Percentiles rank a stretch among this genome's conserved stretches.
phyloP scores from a whole-genome alignment of 768 basidiomycete species.

The Neoboletus brunneissimus region DNA sequence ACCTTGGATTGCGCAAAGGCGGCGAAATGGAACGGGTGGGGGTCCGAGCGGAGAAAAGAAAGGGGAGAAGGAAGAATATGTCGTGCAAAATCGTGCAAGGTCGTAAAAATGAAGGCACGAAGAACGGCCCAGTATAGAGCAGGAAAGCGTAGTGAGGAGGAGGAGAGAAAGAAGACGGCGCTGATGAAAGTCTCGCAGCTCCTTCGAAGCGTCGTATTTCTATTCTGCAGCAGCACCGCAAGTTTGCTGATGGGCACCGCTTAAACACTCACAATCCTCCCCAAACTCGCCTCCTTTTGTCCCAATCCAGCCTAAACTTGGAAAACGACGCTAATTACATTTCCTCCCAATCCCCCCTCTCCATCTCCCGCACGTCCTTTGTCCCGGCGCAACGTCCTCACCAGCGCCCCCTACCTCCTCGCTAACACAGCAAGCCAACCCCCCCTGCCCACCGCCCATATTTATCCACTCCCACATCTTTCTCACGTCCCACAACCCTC shows the following conservation, averaged over 20 bases:
- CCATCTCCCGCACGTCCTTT: not conserved
- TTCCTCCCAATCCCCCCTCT: constrained; percentile 1
- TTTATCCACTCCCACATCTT: not conserved
- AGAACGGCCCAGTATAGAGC: constrained; percentile 26
- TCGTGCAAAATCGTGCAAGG: constrained; percentile 68
- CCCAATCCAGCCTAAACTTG: constrained; percentile 9
- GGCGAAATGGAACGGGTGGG: constrained; percentile 26
- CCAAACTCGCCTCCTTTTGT: constrained; percentile 13
- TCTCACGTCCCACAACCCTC: constrained; percentile 5
- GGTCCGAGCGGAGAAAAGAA: constrained; percentile 34
- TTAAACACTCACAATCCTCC: constrained; percentile 11
- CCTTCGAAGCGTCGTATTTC: constrained; percentile 34
- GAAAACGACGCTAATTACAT: constrained; percentile 1
- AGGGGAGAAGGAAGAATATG: constrained; percentile 45
- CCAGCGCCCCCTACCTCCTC: not conserved
- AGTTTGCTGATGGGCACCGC: constrained; percentile 20
- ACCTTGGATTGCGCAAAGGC: constrained; percentile 33
- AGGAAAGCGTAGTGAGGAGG: constrained; percentile 22
- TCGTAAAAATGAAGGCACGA: constrained; percentile 52
- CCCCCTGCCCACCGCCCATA: not conserved
- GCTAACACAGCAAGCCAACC: not conserved
- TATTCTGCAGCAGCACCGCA: constrained; percentile 30
- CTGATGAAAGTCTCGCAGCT: constrained; percentile 33
- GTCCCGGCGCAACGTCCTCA: not conserved
- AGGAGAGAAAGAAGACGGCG: constrained; percentile 32